Base-by-base conservation (phyloP, 768 basidiomycete genomes). In the Kondoa malvinella region DNA sequence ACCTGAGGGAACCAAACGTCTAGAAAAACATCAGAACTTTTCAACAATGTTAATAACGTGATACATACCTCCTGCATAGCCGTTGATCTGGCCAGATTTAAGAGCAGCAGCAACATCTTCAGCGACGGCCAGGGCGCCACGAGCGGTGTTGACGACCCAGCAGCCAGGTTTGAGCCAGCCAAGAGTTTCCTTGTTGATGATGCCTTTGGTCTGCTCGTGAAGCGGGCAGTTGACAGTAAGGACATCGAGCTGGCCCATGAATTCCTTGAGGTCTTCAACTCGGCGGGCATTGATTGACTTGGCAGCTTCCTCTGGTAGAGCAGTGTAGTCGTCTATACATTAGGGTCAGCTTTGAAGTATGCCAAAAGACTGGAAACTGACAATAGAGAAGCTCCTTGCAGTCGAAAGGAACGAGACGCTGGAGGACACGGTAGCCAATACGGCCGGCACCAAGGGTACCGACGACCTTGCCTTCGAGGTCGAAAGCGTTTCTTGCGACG, bases 121-220 rank as follows among this genome's bases (percentile, higher is more conserved):
- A 72, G 84, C 84, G 78, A 89, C 85, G 76, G 87, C 89, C 74
- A 94, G 90, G 56, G 91, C 91, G 57, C 91, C 91, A 72, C 69
- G 65, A 57, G 71, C 72, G 2, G 74, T 75, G 83, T 94, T 94
- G 75, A 94, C 86, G 73, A 92, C 83, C 87, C 87, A 91, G 17
- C 89, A 83, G 62, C 89, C 90, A 76, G 87, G 86, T 82, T 94
- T 94, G 83, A 92, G 87, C 79, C 88, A 87, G 77, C 82, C 82
- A 72, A 92, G 80, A 56, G 89, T 84, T 50, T 91, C 88, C 56
- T 82, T 81, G 80, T 90, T 88, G 75, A 92, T 81, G 60, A 92
- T 83, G 27, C 86, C 87, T 57, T 80, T 80, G 56, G 90, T 91
- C 30, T 84, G 85, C 76, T 91, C 89, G 80, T 92, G 89, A 32